Conservation (phyloP, 2,329 filamentous ascomycete genomes). For the Fusarium siculi region DNA sequence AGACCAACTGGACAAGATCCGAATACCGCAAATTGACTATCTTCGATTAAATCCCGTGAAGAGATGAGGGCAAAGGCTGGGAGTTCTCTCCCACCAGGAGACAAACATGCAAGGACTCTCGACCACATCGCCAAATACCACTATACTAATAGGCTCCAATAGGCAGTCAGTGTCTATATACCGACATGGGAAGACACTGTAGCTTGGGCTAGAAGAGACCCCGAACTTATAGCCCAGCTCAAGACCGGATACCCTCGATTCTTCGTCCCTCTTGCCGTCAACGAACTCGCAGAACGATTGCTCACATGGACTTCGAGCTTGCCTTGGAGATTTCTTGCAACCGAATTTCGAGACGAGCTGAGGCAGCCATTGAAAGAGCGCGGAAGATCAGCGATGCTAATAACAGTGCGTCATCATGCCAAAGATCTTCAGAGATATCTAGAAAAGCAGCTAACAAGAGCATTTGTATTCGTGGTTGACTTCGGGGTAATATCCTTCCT, state of each 20-base stretch:
- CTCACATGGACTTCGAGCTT: conserved; percentile 23
- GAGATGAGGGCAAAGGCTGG: conserved; percentile 29
- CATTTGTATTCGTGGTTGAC: conserved; percentile 6
- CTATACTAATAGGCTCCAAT: background rate
- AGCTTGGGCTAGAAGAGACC: conserved; percentile 40
- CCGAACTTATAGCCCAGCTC: conserved; percentile 32
- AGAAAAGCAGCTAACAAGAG: background rate
- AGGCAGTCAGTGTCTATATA: conserved; percentile 48
- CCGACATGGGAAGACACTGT: conserved; percentile 44
- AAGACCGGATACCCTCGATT: conserved; percentile 46
- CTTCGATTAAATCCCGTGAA: background rate
- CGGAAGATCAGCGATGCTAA: conserved; percentile 15
- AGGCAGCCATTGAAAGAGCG: background rate
- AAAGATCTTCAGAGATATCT: conserved; percentile 34
- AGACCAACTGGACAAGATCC: background rate
- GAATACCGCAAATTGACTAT: background rate
- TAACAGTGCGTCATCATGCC: conserved; percentile 28
- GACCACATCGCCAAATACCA: background rate
- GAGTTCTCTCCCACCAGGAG: conserved; percentile 40
- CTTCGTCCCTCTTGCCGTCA: conserved; percentile 40
- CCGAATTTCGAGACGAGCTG: background rate
- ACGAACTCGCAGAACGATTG: conserved; percentile 31
- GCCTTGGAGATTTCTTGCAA: background rate
- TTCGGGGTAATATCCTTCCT: conserved; percentile 1
- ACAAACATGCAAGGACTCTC: conserved; percentile 39